These are phyloP conservation scores for Camellia lanceoleosa DNA, from an alignment of 148 eudicot genomes.

Conservation along the genomic window DNA sequence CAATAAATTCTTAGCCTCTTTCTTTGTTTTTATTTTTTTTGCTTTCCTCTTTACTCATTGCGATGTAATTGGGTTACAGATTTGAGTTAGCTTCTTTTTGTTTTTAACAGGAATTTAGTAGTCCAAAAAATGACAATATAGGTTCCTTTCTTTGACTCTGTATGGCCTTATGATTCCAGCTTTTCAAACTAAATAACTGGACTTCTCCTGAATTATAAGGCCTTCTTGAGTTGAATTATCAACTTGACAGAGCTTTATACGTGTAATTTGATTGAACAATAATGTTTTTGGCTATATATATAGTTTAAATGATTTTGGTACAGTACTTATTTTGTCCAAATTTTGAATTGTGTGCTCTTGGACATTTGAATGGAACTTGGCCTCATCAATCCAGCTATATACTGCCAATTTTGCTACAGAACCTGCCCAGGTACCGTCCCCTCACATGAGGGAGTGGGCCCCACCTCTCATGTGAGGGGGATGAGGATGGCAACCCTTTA, in stretches of 20 bases:
- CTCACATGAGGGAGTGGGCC: no score
- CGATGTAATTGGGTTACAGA: neutral
- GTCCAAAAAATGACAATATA: neutral
- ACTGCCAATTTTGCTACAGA: no score
- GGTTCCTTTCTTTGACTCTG: neutral
- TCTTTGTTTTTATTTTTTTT: neutral
- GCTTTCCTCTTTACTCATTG: neutral
- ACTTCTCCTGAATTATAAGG: neutral
- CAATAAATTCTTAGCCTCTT: constrained; percentile 8
- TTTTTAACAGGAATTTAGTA: neutral
- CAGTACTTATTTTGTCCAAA: neutral
- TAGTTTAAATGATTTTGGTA: neutral
- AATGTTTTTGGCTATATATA: neutral
- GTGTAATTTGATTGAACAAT: neutral
- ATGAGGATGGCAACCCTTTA: neutral
- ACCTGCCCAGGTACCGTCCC: no score
- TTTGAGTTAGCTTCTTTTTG: neutral
- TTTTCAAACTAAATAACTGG: neutral
- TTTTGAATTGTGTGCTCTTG: neutral
- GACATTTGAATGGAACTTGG: neutral
- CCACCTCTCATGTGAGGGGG: neutral
- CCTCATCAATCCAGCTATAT: no score
- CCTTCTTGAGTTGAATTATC: neutral
- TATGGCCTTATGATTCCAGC: neutral
- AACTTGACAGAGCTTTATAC: neutral